Evolutionary conservation across 768 basidiomycete species (phyloP).

Genomic region (Trametes sanguinea): DNA sequence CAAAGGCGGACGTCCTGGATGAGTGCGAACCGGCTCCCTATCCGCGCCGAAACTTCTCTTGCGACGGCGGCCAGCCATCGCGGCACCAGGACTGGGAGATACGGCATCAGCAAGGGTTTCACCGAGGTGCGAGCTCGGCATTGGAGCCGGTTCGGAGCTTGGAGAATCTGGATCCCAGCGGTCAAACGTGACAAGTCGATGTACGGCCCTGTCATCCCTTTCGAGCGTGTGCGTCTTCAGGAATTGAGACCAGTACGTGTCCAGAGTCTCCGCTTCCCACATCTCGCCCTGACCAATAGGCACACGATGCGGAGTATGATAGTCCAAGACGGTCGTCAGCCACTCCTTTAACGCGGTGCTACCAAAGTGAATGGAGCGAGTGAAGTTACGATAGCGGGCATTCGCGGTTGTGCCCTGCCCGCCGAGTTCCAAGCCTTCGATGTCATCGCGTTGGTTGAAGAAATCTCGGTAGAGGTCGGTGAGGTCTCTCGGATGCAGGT

Average conservation of each 20-base stretch:
- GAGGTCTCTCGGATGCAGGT: background rate
- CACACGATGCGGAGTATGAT: background rate
- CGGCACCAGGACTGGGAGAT: too few species aligned
- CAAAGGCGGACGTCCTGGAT: too few species aligned
- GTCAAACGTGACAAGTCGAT: background rate
- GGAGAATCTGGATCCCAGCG: background rate
- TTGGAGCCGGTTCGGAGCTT: background rate
- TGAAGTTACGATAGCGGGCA: background rate
- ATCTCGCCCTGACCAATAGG: background rate
- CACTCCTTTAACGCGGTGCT: background rate
- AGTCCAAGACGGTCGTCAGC: background rate
- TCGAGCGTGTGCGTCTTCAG: background rate
- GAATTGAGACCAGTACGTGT: constrained; percentile 6
- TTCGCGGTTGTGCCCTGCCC: background rate
- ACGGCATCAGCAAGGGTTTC: background rate
- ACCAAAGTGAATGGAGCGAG: background rate
- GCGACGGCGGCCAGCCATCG: too few species aligned
- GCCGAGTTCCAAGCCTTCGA: background rate
- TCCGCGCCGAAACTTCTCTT: too few species aligned
- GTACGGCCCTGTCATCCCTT: background rate
- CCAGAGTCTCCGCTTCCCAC: background rate
- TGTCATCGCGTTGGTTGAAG: background rate
- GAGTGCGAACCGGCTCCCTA: too few species aligned
- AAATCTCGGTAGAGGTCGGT: background rate
- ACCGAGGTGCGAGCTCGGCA: background rate